Evolutionary conservation across 1,284 basidiomycete genomes (phyloP).

Genomic region (Cutaneotrichosporon curvatum): DNA sequence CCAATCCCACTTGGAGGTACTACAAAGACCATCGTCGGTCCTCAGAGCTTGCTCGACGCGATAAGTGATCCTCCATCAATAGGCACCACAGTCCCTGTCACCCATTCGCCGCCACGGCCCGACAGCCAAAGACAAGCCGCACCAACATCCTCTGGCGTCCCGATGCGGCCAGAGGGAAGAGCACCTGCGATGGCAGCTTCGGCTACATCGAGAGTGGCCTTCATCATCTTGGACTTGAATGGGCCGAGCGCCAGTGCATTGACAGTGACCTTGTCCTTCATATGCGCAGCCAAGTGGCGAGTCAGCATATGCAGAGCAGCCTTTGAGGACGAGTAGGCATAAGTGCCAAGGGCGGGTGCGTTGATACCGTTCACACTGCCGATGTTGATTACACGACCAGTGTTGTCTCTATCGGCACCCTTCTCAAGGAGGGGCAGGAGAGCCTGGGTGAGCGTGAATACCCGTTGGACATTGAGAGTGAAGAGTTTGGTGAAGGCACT

Average conservation of each 20-base stretch:
- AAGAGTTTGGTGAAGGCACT: slow-evolving; percentile 48
- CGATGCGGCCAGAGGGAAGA: slow-evolving; percentile 56
- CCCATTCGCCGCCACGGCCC: slow-evolving; percentile 56
- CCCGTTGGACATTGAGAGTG: slow-evolving; percentile 61
- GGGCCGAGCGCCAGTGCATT: slow-evolving; percentile 63
- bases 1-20: no score
- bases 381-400: slow-evolving; percentile 59
- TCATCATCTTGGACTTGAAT: slow-evolving; percentile 53
- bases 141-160: slow-evolving; percentile 58
- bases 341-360: slow-evolving; percentile 58
- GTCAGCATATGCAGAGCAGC: slow-evolving; percentile 55
- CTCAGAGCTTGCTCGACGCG: slow-evolving; percentile 23
- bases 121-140: slow-evolving; percentile 59
- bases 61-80: slow-evolving; percentile 53
- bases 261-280: slow-evolving; percentile 60
- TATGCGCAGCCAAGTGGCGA: slow-evolving; percentile 55
- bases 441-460: slow-evolving; percentile 64
- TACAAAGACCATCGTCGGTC: no score
- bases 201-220: slow-evolving; percentile 51
- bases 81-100: slow-evolving; percentile 58
- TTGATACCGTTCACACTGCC: slow-evolving; percentile 57
- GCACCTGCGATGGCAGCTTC: slow-evolving; percentile 50
- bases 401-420: slow-evolving; percentile 50
- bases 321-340: slow-evolving; percentile 63
- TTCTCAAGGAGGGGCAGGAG: slow-evolving; percentile 57